Evolutionary conservation across 169 alveolate species (phyloP), one percentile per base, ranked within the genome.

Genomic region (Plasmodium gallinaceum): DNA sequence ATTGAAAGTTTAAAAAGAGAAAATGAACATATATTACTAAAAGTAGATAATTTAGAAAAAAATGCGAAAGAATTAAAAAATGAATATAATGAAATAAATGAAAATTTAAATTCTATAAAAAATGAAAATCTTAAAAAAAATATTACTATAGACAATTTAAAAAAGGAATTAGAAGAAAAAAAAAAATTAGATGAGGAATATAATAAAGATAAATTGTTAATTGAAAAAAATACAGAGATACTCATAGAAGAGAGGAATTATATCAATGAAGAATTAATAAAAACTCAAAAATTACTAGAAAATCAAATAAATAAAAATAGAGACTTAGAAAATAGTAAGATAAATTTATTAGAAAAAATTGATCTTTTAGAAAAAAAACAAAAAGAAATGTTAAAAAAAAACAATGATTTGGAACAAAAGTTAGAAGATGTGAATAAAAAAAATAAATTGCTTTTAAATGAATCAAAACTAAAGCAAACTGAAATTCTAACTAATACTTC

Each of bases 331-430:
- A 78, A 78, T 65, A 32, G 51, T 10, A 64, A 66, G 9, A 46
- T 54, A 18, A 78, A 58, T 57, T 69, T 78, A 20, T 57, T 78
- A 39, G 89, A 78, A 26, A 78, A 78, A 57, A 70, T 65, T 18
- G 89, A 78, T 37, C 64, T 78, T 22, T 58, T 78, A 51, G 89
- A 78, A 78, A 78, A 78, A 51, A 78, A 78, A 78, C 78, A 78
- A 78, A 78, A 78, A 78, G 89, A 78, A 24, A 51, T 64, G 2
- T 24, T 78, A 3, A 78, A 48, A 65, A 78, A 78, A 78, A 78
- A 65, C 46, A 58, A 52, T 39, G 89, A 78, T 22, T 24, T 26
- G 26, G 89, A 78, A 43, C 62, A 78, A 46, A 78, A 78, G 42
- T 18, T 78, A 5, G 78, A 78, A 32, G 89, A 78, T 24, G 7